Percentiles rank a stretch among this genome's conserved stretches.
Evolutionary conservation across 1,284 basidiomycete species (phyloP).

Genomic region (Fomitopsis palustris): DNA sequence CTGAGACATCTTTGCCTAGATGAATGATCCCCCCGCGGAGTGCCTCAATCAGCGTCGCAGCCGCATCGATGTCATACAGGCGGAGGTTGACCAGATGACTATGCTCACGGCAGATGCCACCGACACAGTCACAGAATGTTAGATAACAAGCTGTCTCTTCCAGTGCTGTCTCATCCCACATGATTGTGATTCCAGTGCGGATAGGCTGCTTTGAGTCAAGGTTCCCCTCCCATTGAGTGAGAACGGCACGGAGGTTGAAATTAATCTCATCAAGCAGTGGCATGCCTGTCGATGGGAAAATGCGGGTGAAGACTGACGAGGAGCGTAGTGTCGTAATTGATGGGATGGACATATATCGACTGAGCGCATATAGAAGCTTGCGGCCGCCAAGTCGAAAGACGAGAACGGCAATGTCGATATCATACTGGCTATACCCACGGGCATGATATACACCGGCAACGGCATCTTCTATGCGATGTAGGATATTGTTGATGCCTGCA

Average conservation of each 20-base stretch:
- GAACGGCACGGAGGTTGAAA: slow-evolving; percentile 14
- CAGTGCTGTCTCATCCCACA: slow-evolving; percentile 19
- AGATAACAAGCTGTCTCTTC: slow-evolving; percentile 18
- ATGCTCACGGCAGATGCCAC: slow-evolving; percentile 21
- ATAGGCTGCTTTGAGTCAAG: not conserved
- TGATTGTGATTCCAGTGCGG: slow-evolving; percentile 10
- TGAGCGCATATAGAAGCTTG: slow-evolving; percentile 18
- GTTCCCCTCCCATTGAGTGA: not conserved
- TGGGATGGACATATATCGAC: slow-evolving; percentile 13
- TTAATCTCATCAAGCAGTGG: slow-evolving; percentile 10
- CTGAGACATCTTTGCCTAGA: slow-evolving; percentile 15
- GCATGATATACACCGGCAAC: slow-evolving; percentile 9
- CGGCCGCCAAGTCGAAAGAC: slow-evolving; percentile 14
- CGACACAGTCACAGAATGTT: slow-evolving; percentile 12
- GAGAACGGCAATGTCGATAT: slow-evolving; percentile 16
- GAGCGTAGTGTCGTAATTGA: slow-evolving; percentile 14
- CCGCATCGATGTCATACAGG: slow-evolving; percentile 4
- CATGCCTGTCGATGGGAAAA: slow-evolving; percentile 13
- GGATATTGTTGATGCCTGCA: slow-evolving; percentile 2
- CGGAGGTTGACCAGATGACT: slow-evolving; percentile 3
- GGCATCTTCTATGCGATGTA: slow-evolving; percentile 7
- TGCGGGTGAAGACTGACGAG: slow-evolving; percentile 7
- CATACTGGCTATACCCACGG: slow-evolving; percentile 6
- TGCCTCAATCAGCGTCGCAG: slow-evolving; percentile 1
- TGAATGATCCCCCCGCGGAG: slow-evolving; percentile 8